Evolutionary conservation across 2,329 filamentous ascomycete genomes (phyloP), one percentile per base, ranked within the genome.

Genomic region (Penicillium sp.): DNA sequence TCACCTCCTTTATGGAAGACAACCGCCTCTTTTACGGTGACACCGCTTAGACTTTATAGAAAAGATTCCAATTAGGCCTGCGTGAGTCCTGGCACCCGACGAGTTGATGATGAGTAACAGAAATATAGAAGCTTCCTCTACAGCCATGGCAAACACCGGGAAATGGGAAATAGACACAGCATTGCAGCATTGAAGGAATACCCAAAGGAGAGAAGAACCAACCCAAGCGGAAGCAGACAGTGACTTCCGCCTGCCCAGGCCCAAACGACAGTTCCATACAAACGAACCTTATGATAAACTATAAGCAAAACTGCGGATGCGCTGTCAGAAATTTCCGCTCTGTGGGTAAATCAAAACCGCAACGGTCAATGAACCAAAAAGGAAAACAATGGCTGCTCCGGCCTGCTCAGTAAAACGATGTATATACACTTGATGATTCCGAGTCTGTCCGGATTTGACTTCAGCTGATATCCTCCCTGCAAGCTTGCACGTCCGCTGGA

Each of bases 181-280:
- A 44, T 36, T 52, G 30, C 38, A 23, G 51, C 57, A 49, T 50
- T 41, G 19, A 39, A 47, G 19, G 23, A 61, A 41, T 39, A 32
- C 18, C 30, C 36, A 38, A 41, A 47, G 18, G n/a, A 29, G n/a
- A 36, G 7, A 38, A 41, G 18, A 29, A 48, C 47, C 46, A 58
- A 48, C 30, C 48, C 40, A 43, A 27, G 40, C 47, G 41, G 53
- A 52, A 56, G 53, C 36, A 51, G 38, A 57, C 60, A 55, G 55
- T 44, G 44, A 43, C 55, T 57, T 51, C 61, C 60, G 52, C 42
- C 51, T 43, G 14, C 23, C 40, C 32, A 51, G 42, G 18, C 13
- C 46, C 61, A 63, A 62, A 65, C 61, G 61, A 50, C 46, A 7
- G 26, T 43, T 52, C 11, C 34, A 23, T 51, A 55, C 62, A 63